phyloP scores from a whole-genome alignment of 179 eudicot genomes.

The Silene coronaria region DNA sequence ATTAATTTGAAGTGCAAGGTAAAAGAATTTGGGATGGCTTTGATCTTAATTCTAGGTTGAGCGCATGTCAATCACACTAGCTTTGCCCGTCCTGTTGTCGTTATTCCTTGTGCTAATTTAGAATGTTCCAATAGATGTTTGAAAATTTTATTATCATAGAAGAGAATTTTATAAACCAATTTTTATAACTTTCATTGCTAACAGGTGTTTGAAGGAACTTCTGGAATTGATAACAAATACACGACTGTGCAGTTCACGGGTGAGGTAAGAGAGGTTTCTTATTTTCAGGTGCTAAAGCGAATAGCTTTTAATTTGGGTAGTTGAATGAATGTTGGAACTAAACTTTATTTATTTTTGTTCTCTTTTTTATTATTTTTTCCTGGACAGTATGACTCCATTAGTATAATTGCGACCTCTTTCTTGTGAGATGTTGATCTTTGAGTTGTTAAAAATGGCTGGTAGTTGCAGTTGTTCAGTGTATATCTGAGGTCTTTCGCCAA shows the following conservation, averaged over 20 bases:
- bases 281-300: background rate
- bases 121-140: background rate
- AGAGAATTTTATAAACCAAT: no score
- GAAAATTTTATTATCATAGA: background rate
- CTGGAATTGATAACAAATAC: slow-evolving; percentile 94
- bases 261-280: slow-evolving; percentile 46
- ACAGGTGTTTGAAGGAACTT: slow-evolving; percentile 99
- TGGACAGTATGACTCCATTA: background rate
- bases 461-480: background rate
- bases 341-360: background rate
- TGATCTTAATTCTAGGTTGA: background rate
- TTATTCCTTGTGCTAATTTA: background rate
- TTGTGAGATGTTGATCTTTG: background rate
- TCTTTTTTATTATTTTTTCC: no score
- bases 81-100: background rate
- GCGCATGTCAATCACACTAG: background rate
- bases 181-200: slow-evolving; percentile 9
- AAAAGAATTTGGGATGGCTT: background rate
- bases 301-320: background rate
- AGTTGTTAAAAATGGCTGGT: background rate
- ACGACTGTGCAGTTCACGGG: slow-evolving; percentile 95
- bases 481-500: background rate
- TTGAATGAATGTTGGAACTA: background rate
- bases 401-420: background rate
- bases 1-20: background rate